Evolutionary conservation across 2,329 filamentous ascomycete genomes (phyloP).

Genomic region (Scortechinia acanthostroma): DNA sequence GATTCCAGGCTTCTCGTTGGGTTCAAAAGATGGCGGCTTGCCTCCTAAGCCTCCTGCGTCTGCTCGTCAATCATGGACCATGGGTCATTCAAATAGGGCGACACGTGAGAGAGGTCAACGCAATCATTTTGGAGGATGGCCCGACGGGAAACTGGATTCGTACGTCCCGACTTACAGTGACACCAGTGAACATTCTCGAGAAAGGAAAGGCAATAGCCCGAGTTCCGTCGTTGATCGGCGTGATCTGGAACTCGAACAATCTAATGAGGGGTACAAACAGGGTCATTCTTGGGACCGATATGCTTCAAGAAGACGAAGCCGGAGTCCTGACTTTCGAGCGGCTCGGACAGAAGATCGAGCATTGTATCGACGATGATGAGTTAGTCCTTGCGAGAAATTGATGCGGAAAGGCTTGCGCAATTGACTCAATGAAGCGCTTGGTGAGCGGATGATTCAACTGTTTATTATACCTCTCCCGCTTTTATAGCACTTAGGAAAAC

Average conservation of each 20-base stretch:
- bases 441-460: no score
- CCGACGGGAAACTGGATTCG: neutral
- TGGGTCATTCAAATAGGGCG: neutral
- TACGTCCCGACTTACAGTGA: neutral
- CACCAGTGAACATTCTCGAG: neutral
- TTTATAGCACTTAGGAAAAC: no score
- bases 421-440: no score
- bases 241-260: neutral
- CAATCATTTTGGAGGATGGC: neutral
- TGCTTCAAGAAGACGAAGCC: conserved; percentile 1
- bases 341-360: neutral
- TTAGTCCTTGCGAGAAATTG: no score
- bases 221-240: neutral
- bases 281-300: no score
- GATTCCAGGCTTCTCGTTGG: neutral
- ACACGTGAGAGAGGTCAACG: neutral
- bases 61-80: neutral
- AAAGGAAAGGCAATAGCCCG: neutral
- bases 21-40: neutral
- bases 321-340: neutral
- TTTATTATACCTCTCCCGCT: no score
- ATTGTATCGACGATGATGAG: neutral
- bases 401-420: no score
- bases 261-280: neutral
- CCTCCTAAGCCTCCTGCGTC: neutral